Evolutionary conservation across 768 basidiomycete species (phyloP), one percentile per base, ranked within the genome.

Genomic region (Trametes cubensis): DNA sequence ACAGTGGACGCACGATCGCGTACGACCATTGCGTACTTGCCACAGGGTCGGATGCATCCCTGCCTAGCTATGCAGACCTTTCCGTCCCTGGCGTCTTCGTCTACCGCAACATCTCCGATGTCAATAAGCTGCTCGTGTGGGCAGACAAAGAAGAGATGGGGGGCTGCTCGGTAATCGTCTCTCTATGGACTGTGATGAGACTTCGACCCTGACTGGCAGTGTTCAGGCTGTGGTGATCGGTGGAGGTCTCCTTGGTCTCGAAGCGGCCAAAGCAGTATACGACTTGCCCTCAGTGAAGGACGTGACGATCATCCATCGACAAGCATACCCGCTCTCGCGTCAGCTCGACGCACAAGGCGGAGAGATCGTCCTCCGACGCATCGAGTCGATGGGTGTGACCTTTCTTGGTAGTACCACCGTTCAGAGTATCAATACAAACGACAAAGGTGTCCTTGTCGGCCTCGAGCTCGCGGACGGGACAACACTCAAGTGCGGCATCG

Each of bases 251-350:
- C 80, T 90, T 18, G 89, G 88, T 13, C 75, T 91, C 34, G 89
- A 90, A 73, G 88, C 89, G 3, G 89, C 88, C 3, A 90, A 90
- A 68, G 89, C 88, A 0, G 78, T 83, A 7, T 83, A 83, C 66
- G 89, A 90, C 70, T 74, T 88, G 20, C 66, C 73, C 23, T 75
- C 77, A 0, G 75, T 85, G 56, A 72, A 74, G 10, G 70, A 81
- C 45, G 85, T 84, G 14, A 73, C 78, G 30, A 85, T 86, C 63
- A 71, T 85, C 28, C 83, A 85, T 64, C 78, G 85, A 4, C 77
- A 79, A 58, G 74, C 68, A 0, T 84, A 78, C 66, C 83, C 85
- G 0, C 75, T 86, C 49, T 85, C 85, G 55, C 81, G 85, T 21
- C 85, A 86, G 63, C 78, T 86, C 6, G 85, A 85, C 56, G 73